Percentiles rank a stretch among this genome's conserved stretches.
phyloP scores from a whole-genome alignment of 352 stramenopile species.

The Sclerospora graminicola region DNA sequence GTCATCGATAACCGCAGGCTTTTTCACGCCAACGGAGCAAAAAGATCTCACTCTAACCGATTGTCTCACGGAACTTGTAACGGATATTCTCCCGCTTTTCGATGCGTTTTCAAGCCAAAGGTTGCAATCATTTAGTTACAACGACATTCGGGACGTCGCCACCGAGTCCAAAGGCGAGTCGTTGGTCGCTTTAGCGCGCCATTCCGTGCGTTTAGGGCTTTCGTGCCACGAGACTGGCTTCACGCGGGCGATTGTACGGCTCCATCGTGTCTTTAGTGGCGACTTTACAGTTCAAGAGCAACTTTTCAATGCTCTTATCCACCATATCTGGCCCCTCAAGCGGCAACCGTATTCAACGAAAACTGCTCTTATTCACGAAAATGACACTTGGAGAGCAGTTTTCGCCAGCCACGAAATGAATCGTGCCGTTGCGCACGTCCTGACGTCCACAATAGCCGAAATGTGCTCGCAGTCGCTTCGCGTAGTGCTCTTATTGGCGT shows the following conservation, averaged over 20 bases:
- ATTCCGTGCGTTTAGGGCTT: constrained; percentile 46
- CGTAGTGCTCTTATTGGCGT: constrained; percentile 54
- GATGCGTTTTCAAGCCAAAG: constrained; percentile 48
- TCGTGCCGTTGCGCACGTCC: constrained; percentile 53
- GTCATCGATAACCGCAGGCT: constrained; percentile 33
- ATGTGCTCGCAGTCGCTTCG: constrained; percentile 54
- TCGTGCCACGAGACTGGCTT: constrained; percentile 4
- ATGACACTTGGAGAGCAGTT: constrained; percentile 10
- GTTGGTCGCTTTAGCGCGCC: constrained; percentile 47
- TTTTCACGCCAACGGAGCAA: constrained; percentile 25
- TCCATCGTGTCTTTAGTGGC: too few relatives aligned
- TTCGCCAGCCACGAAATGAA: constrained; percentile 46
- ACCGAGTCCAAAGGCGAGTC: constrained; percentile 62
- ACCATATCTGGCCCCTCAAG: too few relatives aligned
- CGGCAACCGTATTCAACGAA: too few relatives aligned
- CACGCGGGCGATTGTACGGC: not conserved
- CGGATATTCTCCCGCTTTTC: constrained; percentile 53
- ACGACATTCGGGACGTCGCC: constrained; percentile 42
- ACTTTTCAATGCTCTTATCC: too few relatives aligned
- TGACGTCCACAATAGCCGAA: constrained; percentile 44
- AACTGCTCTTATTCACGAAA: too few relatives aligned
- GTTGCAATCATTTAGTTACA: constrained; percentile 51
- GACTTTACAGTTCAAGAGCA: too few relatives aligned
- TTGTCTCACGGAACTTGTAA: constrained; percentile 35
- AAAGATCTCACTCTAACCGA: constrained; percentile 7